A percentile compares a stretch with the other conserved stretches of the same genome.
Conservation (phyloP, 1,284 basidiomycete genomes). For the Laetiporus sulphureus region DNA sequence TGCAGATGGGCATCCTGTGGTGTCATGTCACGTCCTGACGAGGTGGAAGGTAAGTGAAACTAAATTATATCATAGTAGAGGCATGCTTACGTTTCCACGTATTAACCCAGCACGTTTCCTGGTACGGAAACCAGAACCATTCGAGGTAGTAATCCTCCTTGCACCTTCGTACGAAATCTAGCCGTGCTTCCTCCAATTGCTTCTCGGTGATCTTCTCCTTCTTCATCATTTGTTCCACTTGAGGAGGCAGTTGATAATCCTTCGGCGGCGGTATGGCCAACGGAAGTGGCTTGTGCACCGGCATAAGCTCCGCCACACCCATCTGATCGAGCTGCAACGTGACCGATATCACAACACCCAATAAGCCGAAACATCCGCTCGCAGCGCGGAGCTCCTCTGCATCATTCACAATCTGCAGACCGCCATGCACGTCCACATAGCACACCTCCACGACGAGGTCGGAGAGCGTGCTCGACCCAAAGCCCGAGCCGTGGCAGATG, state of each 20-base stretch:
- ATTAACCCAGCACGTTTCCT: constrained; percentile 12
- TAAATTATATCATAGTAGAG: neutral
- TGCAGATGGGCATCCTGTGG: neutral
- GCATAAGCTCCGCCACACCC: constrained; percentile 11
- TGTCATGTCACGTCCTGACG: neutral
- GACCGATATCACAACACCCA: constrained; percentile 10
- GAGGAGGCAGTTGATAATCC: constrained; percentile 6
- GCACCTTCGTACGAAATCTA: constrained; percentile 8
- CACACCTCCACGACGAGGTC: constrained; percentile 9
- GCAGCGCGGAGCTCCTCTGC: constrained; percentile 11
- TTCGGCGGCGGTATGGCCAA: constrained; percentile 13
- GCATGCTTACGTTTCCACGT: constrained; percentile 9
- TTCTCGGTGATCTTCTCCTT: constrained; percentile 6
- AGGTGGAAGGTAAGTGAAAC: neutral
- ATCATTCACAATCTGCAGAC: constrained; percentile 9
- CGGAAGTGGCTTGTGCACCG: constrained; percentile 6
- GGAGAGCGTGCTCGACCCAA: constrained; percentile 8
- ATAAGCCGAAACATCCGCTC: constrained; percentile 11
- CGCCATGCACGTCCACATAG: constrained; percentile 11
- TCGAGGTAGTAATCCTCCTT: constrained; percentile 12
- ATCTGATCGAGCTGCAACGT: constrained; percentile 11
- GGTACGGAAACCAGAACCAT: constrained; percentile 15
- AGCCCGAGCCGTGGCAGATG: constrained; percentile 12
- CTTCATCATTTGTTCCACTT: constrained; percentile 7
- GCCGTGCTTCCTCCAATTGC: constrained; percentile 8